A percentile compares a stretch with the other conserved stretches of the same genome.
phyloP scores from a whole-genome alignment of 1,139 yeast species.

The Nakaseomyces bracarensis region DNA sequence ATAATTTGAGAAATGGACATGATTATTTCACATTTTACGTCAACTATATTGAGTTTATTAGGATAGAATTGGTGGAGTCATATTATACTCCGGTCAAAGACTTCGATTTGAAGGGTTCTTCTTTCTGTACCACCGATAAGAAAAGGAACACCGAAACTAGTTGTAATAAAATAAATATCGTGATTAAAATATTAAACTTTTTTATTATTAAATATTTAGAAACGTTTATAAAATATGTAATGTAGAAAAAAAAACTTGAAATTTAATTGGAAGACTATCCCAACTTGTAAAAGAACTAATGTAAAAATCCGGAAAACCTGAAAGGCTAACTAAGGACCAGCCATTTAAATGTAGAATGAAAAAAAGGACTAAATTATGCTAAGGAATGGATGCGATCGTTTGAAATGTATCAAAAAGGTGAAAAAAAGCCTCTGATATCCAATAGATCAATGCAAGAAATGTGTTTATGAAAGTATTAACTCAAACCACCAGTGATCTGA shows the following conservation, averaged over 20 bases:
- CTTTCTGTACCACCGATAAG: too few species aligned
- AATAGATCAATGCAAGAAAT: slow-evolving; percentile 1
- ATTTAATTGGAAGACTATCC: neutral
- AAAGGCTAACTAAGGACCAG: neutral
- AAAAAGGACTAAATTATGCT: slow-evolving; percentile 7
- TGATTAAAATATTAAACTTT: too few species aligned
- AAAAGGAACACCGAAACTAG: too few species aligned
- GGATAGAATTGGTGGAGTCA: too few species aligned
- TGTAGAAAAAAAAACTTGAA: neutral
- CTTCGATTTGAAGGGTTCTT: too few species aligned
- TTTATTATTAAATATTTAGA: too few species aligned
- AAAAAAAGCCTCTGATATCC: neutral
- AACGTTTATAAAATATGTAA: neutral
- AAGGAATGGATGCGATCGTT: slow-evolving; percentile 13
- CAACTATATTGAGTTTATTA: too few species aligned
- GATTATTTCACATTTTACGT: too few species aligned
- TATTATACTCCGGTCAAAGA: too few species aligned
- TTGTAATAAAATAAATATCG: too few species aligned
- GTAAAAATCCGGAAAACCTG: neutral
- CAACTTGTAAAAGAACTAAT: neutral
- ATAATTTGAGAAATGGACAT: too few species aligned
- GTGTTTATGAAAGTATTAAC: neutral
- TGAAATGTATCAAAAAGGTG: neutral
- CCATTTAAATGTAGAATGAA: neutral
- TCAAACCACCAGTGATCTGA: slow-evolving; percentile 2